A percentile compares a stretch with the other conserved stretches of the same genome.
Evolutionary conservation across 352 stramenopile genomes (phyloP).

Genomic region (Phytophthora megakarya): DNA sequence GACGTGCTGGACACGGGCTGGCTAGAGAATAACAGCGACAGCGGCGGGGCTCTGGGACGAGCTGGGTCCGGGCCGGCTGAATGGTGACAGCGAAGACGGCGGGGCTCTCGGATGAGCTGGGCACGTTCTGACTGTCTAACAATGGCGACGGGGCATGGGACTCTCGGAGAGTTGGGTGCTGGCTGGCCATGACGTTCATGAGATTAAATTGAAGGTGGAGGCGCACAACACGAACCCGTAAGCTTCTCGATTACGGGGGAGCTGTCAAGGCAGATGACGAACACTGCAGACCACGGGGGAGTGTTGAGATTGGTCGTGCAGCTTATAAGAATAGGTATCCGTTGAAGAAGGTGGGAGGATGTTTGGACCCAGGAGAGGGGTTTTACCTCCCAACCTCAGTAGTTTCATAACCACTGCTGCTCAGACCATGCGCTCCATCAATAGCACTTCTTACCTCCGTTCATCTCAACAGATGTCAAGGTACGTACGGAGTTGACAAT

Average conservation of each 20-base stretch:
- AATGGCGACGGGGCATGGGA: background rate
- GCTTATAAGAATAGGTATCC: slow-evolving; percentile 3
- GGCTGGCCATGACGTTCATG: slow-evolving; percentile 1
- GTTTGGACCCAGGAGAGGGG: slow-evolving; percentile 9
- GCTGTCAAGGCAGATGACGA: background rate
- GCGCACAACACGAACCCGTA: slow-evolving; percentile 1
- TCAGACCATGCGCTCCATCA: background rate
- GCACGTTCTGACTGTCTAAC: background rate
- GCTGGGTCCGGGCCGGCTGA: too few species aligned
- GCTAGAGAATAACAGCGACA: too few species aligned
- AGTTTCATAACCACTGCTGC: slow-evolving; percentile 2
- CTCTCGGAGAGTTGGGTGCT: slow-evolving; percentile 5
- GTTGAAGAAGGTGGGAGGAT: background rate
- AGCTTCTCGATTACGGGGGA: slow-evolving; percentile 2
- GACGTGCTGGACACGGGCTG: too few species aligned
- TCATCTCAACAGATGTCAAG: too few species aligned
- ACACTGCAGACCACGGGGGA: slow-evolving; percentile 15
- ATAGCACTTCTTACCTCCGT: slow-evolving; percentile 12
- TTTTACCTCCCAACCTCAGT: background rate
- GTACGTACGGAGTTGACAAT: too few species aligned
- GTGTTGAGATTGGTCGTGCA: slow-evolving; percentile 19
- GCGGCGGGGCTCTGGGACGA: background rate
- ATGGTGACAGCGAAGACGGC: background rate
- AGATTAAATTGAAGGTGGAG: slow-evolving; percentile 1
- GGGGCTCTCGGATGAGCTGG: slow-evolving; percentile 3